Conservation (phyloP, 192 early-diverging fungal genomes). For the Mortierella claussenii region DNA sequence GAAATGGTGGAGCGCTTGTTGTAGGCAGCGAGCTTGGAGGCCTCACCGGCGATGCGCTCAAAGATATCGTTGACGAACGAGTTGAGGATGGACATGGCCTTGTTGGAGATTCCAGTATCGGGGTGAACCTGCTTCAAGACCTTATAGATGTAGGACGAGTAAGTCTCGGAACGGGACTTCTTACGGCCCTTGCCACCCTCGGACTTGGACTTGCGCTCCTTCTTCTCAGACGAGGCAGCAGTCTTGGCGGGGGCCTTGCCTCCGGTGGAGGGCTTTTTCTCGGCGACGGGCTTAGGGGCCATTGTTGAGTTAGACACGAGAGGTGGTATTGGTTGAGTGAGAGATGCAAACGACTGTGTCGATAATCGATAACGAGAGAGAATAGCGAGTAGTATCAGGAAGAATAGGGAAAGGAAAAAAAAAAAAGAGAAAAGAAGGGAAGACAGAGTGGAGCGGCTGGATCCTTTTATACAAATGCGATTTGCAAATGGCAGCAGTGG, state of each 20-base stretch:
- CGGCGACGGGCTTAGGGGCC: constrained; percentile 64
- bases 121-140: constrained; percentile 98
- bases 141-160: constrained; percentile 98
- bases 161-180: constrained; percentile 85
- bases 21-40: constrained; percentile 89
- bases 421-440: constrained; percentile 5
- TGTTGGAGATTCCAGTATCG: constrained; percentile 97
- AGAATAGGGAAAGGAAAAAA: not conserved
- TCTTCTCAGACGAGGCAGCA: constrained; percentile 51
- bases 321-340: constrained; percentile 1
- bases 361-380: not conserved
- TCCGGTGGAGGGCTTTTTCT: constrained; percentile 73
- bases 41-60: constrained; percentile 90
- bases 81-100: constrained; percentile 98
- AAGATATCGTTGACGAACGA: constrained; percentile 98
- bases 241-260: constrained; percentile 62
- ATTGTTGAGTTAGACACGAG: constrained; percentile 37
- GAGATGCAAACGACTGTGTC: not conserved
- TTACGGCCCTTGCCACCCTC: constrained; percentile 76
- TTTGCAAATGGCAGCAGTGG: too few species aligned
- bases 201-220: constrained; percentile 60
- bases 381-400: not conserved
- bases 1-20: constrained; percentile 98
- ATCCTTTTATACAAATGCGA: constrained; percentile 15
- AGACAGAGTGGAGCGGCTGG: not conserved